Conservation (phyloP, 495 filamentous ascomycete genomes). For the Niebla homalea region DNA sequence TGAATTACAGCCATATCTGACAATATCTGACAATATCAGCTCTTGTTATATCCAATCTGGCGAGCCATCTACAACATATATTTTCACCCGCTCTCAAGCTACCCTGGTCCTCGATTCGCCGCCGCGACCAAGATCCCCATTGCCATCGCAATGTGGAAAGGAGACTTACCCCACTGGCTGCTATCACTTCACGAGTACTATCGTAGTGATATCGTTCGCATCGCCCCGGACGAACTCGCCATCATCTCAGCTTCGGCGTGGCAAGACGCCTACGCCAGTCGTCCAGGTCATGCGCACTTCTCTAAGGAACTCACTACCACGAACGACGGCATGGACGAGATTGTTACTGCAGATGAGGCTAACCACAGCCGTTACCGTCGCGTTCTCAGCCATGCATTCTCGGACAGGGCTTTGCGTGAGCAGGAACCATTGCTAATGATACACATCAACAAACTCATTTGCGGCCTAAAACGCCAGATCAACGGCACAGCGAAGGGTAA, state of each 20-base stretch:
- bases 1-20: no score
- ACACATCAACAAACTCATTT: conserved; percentile 30
- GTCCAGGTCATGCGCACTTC: conserved; percentile 20
- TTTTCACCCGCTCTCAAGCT: conserved; percentile 22
- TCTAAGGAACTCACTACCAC: conserved; percentile 18
- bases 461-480: background rate
- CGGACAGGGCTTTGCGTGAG: conserved; percentile 30
- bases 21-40: background rate
- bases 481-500: background rate
- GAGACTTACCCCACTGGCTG: conserved; percentile 5
- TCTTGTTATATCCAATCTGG: background rate
- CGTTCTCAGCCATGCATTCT: conserved; percentile 33
- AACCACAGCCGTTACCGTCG: conserved; percentile 27
- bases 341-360: conserved; percentile 15
- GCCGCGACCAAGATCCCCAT: conserved; percentile 22
- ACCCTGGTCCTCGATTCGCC: conserved; percentile 21
- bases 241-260: conserved; percentile 41
- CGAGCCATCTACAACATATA: conserved; percentile 20
- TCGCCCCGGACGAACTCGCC: conserved; percentile 41
- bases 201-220: conserved; percentile 32
- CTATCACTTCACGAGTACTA: conserved; percentile 8
- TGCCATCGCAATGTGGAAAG: conserved; percentile 9
- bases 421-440: conserved; percentile 26
- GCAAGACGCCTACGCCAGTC: conserved; percentile 44
- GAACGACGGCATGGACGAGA: background rate